These are phyloP conservation scores for Sclerotinia minor DNA, from an alignment of 2,329 filamentous ascomycete species.

Conservation along the genomic window DNA sequence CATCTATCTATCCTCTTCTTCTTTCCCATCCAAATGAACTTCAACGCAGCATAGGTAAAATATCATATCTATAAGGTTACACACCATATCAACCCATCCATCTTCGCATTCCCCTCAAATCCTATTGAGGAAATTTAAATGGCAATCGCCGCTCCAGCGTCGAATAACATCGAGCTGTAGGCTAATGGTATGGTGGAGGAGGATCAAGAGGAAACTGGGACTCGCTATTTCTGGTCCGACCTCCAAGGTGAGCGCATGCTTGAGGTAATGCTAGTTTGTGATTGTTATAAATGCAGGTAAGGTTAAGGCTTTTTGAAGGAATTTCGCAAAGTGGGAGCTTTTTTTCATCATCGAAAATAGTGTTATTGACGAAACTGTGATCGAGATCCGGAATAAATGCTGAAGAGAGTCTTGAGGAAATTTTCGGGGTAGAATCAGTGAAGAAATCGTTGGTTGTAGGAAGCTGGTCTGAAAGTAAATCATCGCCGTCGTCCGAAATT, in stretches of 20 bases:
- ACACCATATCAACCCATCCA: not conserved
- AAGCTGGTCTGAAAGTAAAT: not conserved
- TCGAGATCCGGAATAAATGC: not conserved
- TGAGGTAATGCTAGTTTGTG: not conserved
- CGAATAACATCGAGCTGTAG: not conserved
- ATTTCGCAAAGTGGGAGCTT: not conserved
- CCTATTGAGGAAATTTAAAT: not conserved
- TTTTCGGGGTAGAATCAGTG: not conserved
- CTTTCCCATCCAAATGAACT: not conserved
- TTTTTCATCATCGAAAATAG: too few species aligned
- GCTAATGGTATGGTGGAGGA: not conserved
- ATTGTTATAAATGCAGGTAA: too few species aligned
- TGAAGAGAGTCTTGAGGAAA: too few species aligned
- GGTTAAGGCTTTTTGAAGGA: not conserved
- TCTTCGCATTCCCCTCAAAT: not conserved
- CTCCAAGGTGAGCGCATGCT: not conserved
- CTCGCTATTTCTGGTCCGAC: not conserved
- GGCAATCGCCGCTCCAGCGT: not conserved
- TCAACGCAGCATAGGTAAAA: not conserved
- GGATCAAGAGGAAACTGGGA: not conserved
- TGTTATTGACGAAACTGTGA: fast-evolving
- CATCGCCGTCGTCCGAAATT: not conserved
- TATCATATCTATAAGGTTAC: not conserved
- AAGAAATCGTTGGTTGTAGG: not conserved
- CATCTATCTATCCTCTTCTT: too few species aligned